Percentiles rank a stretch among this genome's conserved stretches.
Evolutionary conservation across 1,139 yeast species (phyloP).

Genomic region (Protomyces arabidopsidicola): DNA sequence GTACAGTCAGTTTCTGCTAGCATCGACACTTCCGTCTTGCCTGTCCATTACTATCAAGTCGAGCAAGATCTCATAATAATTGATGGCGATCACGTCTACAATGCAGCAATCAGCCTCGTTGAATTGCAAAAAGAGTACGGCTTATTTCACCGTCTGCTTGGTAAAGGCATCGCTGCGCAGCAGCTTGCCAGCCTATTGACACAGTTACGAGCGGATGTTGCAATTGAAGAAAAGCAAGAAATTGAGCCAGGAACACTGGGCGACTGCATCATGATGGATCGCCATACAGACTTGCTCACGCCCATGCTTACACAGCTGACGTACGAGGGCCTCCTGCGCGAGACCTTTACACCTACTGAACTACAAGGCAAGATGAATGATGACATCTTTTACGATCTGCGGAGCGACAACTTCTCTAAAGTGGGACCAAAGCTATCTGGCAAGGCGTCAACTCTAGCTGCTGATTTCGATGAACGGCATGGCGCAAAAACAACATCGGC

Average conservation of each 20-base stretch:
- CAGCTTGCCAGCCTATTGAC: constrained; percentile 43
- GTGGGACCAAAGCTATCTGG: constrained; percentile 69
- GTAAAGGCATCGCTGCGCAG: constrained; percentile 49
- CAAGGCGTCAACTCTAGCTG: constrained; percentile 67
- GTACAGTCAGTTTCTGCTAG: constrained; percentile 40
- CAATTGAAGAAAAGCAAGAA: constrained; percentile 28
- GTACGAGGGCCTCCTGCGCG: constrained; percentile 78
- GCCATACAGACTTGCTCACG: constrained; percentile 68
- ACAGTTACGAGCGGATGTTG: constrained; percentile 33
- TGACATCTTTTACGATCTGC: constrained; percentile 49
- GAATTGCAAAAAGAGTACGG: constrained; percentile 41
- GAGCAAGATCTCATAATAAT: constrained; percentile 40
- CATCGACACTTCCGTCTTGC: constrained; percentile 40
- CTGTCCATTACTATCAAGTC: constrained; percentile 39
- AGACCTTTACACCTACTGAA: constrained; percentile 51
- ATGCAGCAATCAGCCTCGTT: constrained; percentile 44
- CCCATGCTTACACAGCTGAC: constrained; percentile 71
- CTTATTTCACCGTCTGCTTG: constrained; percentile 45
- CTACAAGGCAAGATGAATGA: constrained; percentile 43
- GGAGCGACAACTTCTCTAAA: constrained; percentile 69
- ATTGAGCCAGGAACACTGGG: constrained; percentile 36
- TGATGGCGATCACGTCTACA: constrained; percentile 40
- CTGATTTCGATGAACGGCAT: constrained; percentile 60
- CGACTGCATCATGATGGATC: constrained; percentile 65
- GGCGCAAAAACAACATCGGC: constrained; percentile 58